Base-by-base conservation (phyloP, 805 yeast genomes). In the Wickerhamomyces rabaulensis region DNA sequence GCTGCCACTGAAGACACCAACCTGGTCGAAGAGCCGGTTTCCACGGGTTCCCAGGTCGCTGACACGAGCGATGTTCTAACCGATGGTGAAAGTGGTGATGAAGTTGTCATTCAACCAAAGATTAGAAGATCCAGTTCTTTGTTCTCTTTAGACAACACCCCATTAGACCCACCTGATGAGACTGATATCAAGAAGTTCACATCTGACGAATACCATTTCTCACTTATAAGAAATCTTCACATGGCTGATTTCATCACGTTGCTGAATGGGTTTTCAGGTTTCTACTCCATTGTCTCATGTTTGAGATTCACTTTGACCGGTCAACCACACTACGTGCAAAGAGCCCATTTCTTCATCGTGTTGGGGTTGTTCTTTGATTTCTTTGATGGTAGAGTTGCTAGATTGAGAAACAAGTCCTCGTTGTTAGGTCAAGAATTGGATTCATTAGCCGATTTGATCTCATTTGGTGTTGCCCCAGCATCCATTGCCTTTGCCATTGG, bases 341-440 rank as follows among this genome's bases (percentile, higher is more conserved):
- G 96, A 57, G 97, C 98, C 2, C 91, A 90, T 69, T 82, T 85
- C 54, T 89, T 87, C 68, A 88, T 90, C 39, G 75, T 87, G n/a
- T 71, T 92, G 55, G 99, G 99, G 6, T 78, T 92, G 60, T 89
- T 94, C 63, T 92, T 92, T 65, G 99, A 92, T 66, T 90, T 94
- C 64, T 87, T 94, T 64, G 99, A 94, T 64, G 99, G 99, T 31
- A 81, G 95, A 58, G 99, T 92, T 8, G 99, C 99, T 4, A 79
- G 99, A 61, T 77, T 94, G 70, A 80, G 97, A 69, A 86, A 90
- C 64, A 89, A 91, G 70, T 79, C 95, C 3, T 84, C 95, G 12
- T 75, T 94, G 46, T 87, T 94, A 87, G 99, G 99, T 50, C 98
- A 94, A 68, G 99, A 94, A 69, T 78, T 94, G 59, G 99, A 94